phyloP scores from a whole-genome alignment of 1,284 basidiomycete genomes.

The Ceratobasidium sp. region DNA sequence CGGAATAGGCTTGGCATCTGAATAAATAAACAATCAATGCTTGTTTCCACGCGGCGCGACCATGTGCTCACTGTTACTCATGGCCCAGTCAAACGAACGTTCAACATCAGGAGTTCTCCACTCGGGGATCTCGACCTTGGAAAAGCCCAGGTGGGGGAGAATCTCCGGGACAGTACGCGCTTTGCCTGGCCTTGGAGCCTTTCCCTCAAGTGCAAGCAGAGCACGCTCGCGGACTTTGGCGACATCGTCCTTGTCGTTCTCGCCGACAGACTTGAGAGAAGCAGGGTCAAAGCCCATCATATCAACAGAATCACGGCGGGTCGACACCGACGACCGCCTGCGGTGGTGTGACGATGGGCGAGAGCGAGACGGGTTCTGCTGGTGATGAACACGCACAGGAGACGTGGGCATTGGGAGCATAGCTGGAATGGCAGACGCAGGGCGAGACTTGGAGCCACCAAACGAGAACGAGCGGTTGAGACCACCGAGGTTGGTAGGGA shows the following conservation, averaged over 20 bases:
- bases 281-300: slow-evolving; percentile 72
- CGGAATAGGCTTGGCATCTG: slow-evolving; percentile 41
- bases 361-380: slow-evolving; percentile 49
- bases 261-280: slow-evolving; percentile 71
- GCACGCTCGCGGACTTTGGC: slow-evolving; percentile 68
- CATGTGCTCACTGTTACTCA: slow-evolving; percentile 25
- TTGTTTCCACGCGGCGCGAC: slow-evolving; percentile 22
- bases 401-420: slow-evolving; percentile 19
- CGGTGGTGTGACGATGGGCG: slow-evolving; percentile 81
- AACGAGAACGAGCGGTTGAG: slow-evolving; percentile 62
- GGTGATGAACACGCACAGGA: slow-evolving; percentile 11
- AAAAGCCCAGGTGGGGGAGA: slow-evolving; percentile 64
- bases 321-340: slow-evolving; percentile 84
- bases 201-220: slow-evolving; percentile 81
- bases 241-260: slow-evolving; percentile 62
- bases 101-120: slow-evolving; percentile 67
- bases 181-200: slow-evolving; percentile 51
- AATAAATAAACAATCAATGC: slow-evolving; percentile 31
- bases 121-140: slow-evolving; percentile 83
- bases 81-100: slow-evolving; percentile 63
- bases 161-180: slow-evolving; percentile 52
- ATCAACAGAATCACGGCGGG: slow-evolving; percentile 81
- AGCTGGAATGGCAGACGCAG: slow-evolving; percentile 5
- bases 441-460: slow-evolving; percentile 19
- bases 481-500: slow-evolving; percentile 25